These are phyloP conservation scores for Trametes sp. DNA, from an alignment of 1,284 basidiomycete species.

Conservation along the genomic window DNA sequence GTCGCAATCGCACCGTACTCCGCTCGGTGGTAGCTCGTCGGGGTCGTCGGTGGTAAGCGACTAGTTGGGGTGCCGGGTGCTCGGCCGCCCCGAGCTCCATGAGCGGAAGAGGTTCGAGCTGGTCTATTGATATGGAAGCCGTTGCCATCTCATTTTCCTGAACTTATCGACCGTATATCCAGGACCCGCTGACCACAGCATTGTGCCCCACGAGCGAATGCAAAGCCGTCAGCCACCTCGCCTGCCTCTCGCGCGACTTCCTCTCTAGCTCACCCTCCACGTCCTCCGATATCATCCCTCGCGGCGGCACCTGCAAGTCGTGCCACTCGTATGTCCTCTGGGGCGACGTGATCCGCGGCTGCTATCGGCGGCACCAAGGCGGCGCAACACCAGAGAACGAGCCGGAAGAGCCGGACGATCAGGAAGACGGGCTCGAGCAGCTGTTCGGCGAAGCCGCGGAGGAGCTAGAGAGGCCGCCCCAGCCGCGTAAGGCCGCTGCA, in stretches of 20 bases:
- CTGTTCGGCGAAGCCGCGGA: slow-evolving; percentile 34
- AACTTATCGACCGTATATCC: background rate
- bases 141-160: background rate
- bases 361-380: slow-evolving; percentile 62
- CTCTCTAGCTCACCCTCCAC: slow-evolving; percentile 38
- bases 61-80: no score
- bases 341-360: slow-evolving; percentile 77
- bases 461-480: slow-evolving; percentile 11
- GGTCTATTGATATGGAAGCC: no score
- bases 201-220: slow-evolving; percentile 62
- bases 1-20: no score
- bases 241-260: slow-evolving; percentile 72
- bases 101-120: no score
- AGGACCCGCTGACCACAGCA: slow-evolving; percentile 65
- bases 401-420: slow-evolving; percentile 39
- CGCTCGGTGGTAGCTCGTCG: no score
- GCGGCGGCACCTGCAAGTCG: slow-evolving; percentile 64
- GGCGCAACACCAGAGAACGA: slow-evolving; percentile 38
- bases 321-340: slow-evolving; percentile 68
- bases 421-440: slow-evolving; percentile 35
- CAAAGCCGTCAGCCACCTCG: slow-evolving; percentile 67
- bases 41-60: no score
- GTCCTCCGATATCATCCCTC: slow-evolving; percentile 58
- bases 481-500: background rate
- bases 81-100: no score